These are phyloP conservation scores for Setomelanomma holmii DNA, from an alignment of 2,329 filamentous ascomycete species.

Conservation along the genomic window DNA sequence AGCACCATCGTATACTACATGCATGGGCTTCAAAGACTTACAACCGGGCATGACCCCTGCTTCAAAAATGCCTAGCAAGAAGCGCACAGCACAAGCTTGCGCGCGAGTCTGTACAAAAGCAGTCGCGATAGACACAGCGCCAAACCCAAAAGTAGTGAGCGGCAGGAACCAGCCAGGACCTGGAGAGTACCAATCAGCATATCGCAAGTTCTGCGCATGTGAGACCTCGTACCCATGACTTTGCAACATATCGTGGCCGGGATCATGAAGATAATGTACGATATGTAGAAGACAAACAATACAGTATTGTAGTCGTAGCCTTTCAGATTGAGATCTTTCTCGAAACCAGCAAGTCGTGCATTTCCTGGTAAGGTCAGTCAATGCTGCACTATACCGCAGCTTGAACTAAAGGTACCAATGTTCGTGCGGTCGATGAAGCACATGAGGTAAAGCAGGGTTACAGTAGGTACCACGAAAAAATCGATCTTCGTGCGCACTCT, in stretches of 20 bases:
- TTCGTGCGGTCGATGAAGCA: constrained; percentile 75
- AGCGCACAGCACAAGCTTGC: constrained; percentile 64
- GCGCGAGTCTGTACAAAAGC: constrained; percentile 65
- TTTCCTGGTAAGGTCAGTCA: constrained; percentile 34
- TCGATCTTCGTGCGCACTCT: constrained; percentile 53
- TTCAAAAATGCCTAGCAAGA: constrained; percentile 69
- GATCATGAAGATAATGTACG: constrained; percentile 75
- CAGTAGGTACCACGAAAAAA: constrained; percentile 65
- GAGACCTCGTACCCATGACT: not conserved
- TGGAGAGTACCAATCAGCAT: not conserved
- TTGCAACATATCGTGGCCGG: constrained; percentile 63
- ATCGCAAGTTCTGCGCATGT: too few species aligned
- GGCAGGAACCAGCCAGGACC: constrained; percentile 75
- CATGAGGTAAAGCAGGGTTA: constrained; percentile 69
- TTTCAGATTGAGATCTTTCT: constrained; percentile 63
- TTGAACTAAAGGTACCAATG: constrained; percentile 74
- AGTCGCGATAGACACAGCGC: constrained; percentile 65
- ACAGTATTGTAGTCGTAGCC: constrained; percentile 72
- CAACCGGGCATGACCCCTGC: constrained; percentile 71
- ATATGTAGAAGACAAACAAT: constrained; percentile 72
- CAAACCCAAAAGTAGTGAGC: constrained; percentile 65
- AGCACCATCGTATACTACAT: not conserved
- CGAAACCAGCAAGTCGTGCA: constrained; percentile 68
- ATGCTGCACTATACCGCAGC: constrained; percentile 26
- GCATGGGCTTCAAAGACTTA: constrained; percentile 49